Conservation (phyloP, 2,329 filamentous ascomycete species). For the Penicillium italicum region DNA sequence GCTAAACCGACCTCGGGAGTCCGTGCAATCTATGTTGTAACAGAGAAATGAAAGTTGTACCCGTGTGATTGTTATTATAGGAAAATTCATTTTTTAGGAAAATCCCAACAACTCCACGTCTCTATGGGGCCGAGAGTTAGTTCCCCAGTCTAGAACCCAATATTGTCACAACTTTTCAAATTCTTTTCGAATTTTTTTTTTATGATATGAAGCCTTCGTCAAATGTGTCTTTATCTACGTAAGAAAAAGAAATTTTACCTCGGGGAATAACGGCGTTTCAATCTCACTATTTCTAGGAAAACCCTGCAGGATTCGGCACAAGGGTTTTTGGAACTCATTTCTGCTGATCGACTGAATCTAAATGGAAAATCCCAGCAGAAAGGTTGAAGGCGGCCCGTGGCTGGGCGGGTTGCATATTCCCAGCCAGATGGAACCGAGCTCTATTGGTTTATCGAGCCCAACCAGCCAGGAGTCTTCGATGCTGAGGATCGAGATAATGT, state of each 20-base stretch:
- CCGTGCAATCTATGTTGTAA: too few species aligned
- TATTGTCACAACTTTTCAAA: not conserved
- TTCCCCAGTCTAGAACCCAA: slow-evolving; percentile 6
- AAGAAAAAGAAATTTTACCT: not conserved
- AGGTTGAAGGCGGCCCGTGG: slow-evolving; percentile 19
- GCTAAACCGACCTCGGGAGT: not conserved
- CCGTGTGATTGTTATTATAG: not conserved
- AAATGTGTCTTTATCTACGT: not conserved
- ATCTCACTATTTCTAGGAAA: not conserved
- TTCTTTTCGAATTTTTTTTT: not conserved
- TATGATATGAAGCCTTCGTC: not conserved
- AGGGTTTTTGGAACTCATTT: not conserved
- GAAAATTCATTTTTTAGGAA: not conserved
- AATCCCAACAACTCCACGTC: slow-evolving; percentile 15
- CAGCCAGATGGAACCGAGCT: slow-evolving; percentile 27
- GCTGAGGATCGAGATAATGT: not conserved
- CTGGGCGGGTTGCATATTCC: slow-evolving; percentile 24
- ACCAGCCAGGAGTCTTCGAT: not conserved
- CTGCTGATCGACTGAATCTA: not conserved
- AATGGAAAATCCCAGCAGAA: slow-evolving; percentile 11
- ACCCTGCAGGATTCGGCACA: not conserved
- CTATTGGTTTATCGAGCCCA: slow-evolving; percentile 26
- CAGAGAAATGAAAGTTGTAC: too few species aligned
- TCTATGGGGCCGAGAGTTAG: slow-evolving; percentile 12
- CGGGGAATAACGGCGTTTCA: not conserved